These are phyloP conservation scores for Amborella trichopoda DNA, from an alignment of 164 flowering plant genomes.

Conservation along the genomic window DNA sequence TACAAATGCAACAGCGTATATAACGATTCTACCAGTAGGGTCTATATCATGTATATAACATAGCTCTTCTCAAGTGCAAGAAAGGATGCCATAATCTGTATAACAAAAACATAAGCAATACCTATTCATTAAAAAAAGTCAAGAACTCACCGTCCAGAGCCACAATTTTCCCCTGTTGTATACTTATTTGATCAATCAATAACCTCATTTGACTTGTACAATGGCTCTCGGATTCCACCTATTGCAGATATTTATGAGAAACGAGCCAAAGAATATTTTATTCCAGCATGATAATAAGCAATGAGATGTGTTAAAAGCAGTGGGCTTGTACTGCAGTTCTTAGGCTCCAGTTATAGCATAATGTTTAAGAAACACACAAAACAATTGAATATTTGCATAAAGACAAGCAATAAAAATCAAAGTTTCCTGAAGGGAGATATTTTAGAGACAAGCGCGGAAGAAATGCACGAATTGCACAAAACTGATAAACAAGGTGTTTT, in stretches of 20 bases:
- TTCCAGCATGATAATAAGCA: no score
- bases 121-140: no score
- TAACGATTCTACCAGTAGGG: no score
- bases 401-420: not conserved
- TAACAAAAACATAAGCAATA: no score
- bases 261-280: no score
- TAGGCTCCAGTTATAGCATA: not conserved
- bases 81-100: no score
- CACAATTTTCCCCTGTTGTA: constrained; percentile 61
- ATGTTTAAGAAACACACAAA: not conserved
- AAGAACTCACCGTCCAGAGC: constrained; percentile 88
- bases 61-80: no score
- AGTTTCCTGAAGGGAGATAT: not conserved
- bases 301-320: not conserved
- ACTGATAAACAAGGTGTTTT: no score
- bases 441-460: no score
- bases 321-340: not conserved
- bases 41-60: no score
- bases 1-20: no score
- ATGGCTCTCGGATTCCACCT: constrained; percentile 72
- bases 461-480: no score
- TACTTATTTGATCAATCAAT: constrained; percentile 86
- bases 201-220: constrained; percentile 65
- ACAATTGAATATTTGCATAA: not conserved
- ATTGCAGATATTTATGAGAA: constrained; percentile 9